Evolutionary conservation across 352 stramenopile species (phyloP), one percentile per base, ranked within the genome.

Genomic region (Pythium volutum): DNA sequence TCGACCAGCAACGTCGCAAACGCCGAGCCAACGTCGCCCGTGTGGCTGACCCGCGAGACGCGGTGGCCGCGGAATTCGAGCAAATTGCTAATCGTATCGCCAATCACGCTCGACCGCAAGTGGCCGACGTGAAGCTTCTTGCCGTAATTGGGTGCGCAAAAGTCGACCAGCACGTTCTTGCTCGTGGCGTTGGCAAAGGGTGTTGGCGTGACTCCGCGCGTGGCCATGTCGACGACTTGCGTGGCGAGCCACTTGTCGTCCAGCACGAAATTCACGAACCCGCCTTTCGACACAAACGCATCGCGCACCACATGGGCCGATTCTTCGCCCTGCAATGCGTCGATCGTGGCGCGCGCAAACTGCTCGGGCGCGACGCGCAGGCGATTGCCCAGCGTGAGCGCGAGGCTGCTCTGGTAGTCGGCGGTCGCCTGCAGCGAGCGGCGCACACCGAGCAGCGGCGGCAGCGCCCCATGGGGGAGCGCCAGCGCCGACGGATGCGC

Each of bases 121-220:
- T 95, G 85, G 11, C 83, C 85, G 16, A 95, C 85, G 49, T 95
- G 85, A 23, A 95, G 68, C 61, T 91, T 91, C 71, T 93, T 95
- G 67, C 85, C 85, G 39, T 92, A 84, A 54, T 95, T 95, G 3
- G 85, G 85, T 7, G 83, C 81, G 29, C 79, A 81, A 71, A 93
- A 95, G 62, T 95, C 85, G 55, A 93, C 84, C 3, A 95, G 70
- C 52, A 91, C 77, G 16, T 55, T 55, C 55, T 78, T 72, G 62
- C 55, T 69, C 18, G 72, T 43, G 20, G 52, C 59, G 2, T 11
- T n/a, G 10, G 55, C 54, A 8, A 69, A 57, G 10, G 62, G 36
- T 7, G 57, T 59, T 6, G 76, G 73, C 18, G 51, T 47, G 7
- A 89, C 67, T 20, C 79, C 81, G 2, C 68, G 11, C 20, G 79